A percentile compares a stretch with the other conserved stretches of the same genome.
These are phyloP conservation scores for Podila epigama DNA, from an alignment of 192 early-diverging fungal species.

Conservation along the genomic window DNA sequence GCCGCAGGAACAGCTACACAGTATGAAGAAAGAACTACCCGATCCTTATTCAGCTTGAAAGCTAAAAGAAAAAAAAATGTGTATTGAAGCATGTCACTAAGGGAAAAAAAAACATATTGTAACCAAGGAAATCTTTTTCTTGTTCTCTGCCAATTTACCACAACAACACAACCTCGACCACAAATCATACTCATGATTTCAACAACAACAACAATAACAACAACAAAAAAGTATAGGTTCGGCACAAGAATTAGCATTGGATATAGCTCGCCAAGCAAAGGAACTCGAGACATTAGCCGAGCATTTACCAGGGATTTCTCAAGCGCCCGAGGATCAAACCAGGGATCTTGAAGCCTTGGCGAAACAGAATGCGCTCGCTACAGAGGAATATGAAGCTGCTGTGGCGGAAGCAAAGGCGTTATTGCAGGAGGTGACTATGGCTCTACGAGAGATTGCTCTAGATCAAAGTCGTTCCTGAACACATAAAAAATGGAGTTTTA, in stretches of 20 bases:
- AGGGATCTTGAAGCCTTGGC: slow-evolving; percentile 47
- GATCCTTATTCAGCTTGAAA: not conserved
- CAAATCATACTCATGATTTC: no score
- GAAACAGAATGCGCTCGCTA: slow-evolving; percentile 50
- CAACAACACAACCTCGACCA: no score
- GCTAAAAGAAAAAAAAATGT: no score
- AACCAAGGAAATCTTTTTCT: not conserved
- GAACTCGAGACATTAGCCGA: slow-evolving; percentile 61
- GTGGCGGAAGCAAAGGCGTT: slow-evolving; percentile 50
- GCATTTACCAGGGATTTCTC: slow-evolving; percentile 53
- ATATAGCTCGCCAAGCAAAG: slow-evolving; percentile 60
- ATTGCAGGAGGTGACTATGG: slow-evolving; percentile 51
- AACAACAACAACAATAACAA: no score
- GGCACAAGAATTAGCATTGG: slow-evolving; percentile 56
- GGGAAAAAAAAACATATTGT: not conserved
- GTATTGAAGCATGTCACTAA: no score
- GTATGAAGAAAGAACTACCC: slow-evolving; percentile 12
- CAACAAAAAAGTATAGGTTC: no score
- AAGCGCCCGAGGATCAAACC: slow-evolving; percentile 56
- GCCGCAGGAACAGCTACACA: slow-evolving; percentile 53
- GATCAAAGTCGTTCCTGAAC: slow-evolving; percentile 40
- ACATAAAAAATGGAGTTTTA: not conserved
- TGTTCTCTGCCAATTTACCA: not conserved
- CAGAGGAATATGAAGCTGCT: slow-evolving; percentile 52
- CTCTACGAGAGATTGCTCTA: slow-evolving; percentile 52